These are phyloP conservation scores for Wickerhamiella allomyrinae DNA, from an alignment of 805 yeast genomes.

Conservation along the genomic window DNA sequence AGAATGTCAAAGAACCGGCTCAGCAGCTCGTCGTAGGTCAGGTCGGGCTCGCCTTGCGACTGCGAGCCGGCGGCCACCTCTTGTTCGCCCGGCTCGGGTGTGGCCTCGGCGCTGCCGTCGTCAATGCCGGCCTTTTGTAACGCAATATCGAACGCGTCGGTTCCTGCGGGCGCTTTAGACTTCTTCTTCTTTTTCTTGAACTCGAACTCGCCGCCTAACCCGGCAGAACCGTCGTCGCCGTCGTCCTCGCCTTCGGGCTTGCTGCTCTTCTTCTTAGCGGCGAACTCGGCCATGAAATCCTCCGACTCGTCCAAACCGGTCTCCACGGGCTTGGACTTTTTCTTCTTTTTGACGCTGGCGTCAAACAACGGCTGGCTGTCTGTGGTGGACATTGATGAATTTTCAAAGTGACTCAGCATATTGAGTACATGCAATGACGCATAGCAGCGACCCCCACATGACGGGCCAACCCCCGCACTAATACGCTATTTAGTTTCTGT, in stretches of 20 bases:
- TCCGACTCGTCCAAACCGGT: slow-evolving; percentile 30
- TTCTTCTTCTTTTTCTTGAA: slow-evolving; percentile 65
- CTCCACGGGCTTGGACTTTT: slow-evolving; percentile 13
- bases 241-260: slow-evolving; percentile 25
- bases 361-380: slow-evolving; percentile 22
- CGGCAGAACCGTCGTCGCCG: slow-evolving; percentile 26
- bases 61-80: slow-evolving; percentile 16
- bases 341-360: slow-evolving; percentile 26
- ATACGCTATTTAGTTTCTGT: too few species aligned
- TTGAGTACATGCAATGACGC: too few species aligned
- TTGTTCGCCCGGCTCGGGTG: slow-evolving; percentile 8
- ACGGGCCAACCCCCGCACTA: too few species aligned
- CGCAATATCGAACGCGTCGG: slow-evolving; percentile 76
- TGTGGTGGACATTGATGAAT: slow-evolving; percentile 2
- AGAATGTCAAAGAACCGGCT: slow-evolving; percentile 75
- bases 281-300: slow-evolving; percentile 64
- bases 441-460: too few species aligned
- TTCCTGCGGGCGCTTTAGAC: slow-evolving; percentile 45
- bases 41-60: slow-evolving; percentile 20
- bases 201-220: slow-evolving; percentile 26
- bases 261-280: slow-evolving; percentile 30
- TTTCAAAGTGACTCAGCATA: not conserved
- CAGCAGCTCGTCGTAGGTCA: slow-evolving; percentile 59
- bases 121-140: slow-evolving; percentile 81
- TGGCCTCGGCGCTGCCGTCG: slow-evolving; percentile 25